Evolutionary conservation across 2,329 filamentous ascomycete species (phyloP).

Genomic region (Trichoderma semiorbis): DNA sequence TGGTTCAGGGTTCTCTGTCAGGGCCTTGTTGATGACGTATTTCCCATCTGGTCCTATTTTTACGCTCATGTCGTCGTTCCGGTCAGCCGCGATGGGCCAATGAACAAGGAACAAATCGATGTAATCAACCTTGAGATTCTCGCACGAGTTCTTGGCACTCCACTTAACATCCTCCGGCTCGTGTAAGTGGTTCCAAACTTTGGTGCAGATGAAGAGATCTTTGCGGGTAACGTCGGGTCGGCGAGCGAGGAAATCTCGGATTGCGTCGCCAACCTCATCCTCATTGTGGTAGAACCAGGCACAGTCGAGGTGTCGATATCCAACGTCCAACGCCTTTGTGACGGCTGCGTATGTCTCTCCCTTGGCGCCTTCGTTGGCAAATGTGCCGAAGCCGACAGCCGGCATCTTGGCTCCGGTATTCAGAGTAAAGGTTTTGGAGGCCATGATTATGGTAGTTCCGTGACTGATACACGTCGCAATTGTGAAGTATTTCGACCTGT

Average conservation of each 20-base stretch:
- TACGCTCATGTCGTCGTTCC: background rate
- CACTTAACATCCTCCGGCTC: slow-evolving; percentile 55
- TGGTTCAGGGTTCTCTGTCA: slow-evolving; percentile 42
- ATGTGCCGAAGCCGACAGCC: slow-evolving; percentile 72
- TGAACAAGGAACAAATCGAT: slow-evolving; percentile 71
- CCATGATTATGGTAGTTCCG: background rate
- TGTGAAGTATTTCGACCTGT: background rate
- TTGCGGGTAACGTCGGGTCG: slow-evolving; percentile 58
- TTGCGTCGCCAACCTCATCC: slow-evolving; percentile 62
- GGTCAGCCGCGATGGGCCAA: slow-evolving; percentile 60
- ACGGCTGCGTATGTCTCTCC: slow-evolving; percentile 49
- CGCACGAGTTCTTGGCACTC: slow-evolving; percentile 57
- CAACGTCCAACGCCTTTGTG: slow-evolving; percentile 61
- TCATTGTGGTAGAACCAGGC: slow-evolving; percentile 78
- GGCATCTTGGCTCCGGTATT: slow-evolving; percentile 77
- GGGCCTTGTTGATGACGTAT: background rate
- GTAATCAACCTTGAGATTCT: slow-evolving; percentile 60
- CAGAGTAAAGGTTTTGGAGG: slow-evolving; percentile 51
- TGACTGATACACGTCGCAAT: background rate
- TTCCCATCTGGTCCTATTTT: slow-evolving; percentile 4
- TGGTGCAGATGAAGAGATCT: slow-evolving; percentile 72
- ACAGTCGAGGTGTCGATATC: slow-evolving; percentile 75
- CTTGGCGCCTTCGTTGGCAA: slow-evolving; percentile 66
- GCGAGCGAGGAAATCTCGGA: slow-evolving; percentile 42
- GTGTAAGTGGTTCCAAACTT: slow-evolving; percentile 79